A percentile compares a stretch with the other conserved stretches of the same genome.
These are phyloP conservation scores for Rhizopus delemar DNA, from an alignment of 371 early-diverging fungal genomes.

Conservation along the genomic window DNA sequence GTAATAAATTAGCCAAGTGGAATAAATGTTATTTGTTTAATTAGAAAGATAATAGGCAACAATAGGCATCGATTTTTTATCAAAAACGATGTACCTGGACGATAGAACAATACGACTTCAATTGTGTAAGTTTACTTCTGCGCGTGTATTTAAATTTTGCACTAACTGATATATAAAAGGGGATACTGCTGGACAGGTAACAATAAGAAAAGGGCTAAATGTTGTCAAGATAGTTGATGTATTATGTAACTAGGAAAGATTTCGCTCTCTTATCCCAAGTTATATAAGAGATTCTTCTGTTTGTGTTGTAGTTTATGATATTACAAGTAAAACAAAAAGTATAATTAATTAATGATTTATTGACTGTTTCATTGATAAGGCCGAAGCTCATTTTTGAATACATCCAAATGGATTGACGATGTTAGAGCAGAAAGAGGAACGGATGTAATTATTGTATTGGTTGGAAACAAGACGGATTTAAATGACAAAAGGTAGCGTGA, in stretches of 20 bases:
- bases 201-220: not conserved
- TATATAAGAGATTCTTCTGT: constrained; percentile 99
- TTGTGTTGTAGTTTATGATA: constrained; percentile 90
- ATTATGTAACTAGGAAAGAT: constrained; percentile 70
- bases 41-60: constrained; percentile 77
- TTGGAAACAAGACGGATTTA: constrained; percentile 99
- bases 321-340: constrained; percentile 19
- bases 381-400: constrained; percentile 91
- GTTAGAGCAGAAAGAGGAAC: constrained; percentile 96
- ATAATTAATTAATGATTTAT: not conserved
- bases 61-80: constrained; percentile 99
- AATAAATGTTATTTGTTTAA: not conserved
- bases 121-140: constrained; percentile 67
- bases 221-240: too few relatives aligned
- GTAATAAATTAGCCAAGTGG: constrained; percentile 36
- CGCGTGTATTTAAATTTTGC: too few relatives aligned
- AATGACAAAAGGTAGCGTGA: constrained; percentile 79
- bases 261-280: constrained; percentile 95
- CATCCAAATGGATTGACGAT: constrained; percentile 98
- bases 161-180: constrained; percentile 13
- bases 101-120: constrained; percentile 97
- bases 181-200: constrained; percentile 99
- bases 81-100: constrained; percentile 98
- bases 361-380: constrained; percentile 44
- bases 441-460: constrained; percentile 96